These are phyloP conservation scores for Pythium rishiriense DNA, from an alignment of 352 stramenopile species.

Conservation along the genomic window DNA sequence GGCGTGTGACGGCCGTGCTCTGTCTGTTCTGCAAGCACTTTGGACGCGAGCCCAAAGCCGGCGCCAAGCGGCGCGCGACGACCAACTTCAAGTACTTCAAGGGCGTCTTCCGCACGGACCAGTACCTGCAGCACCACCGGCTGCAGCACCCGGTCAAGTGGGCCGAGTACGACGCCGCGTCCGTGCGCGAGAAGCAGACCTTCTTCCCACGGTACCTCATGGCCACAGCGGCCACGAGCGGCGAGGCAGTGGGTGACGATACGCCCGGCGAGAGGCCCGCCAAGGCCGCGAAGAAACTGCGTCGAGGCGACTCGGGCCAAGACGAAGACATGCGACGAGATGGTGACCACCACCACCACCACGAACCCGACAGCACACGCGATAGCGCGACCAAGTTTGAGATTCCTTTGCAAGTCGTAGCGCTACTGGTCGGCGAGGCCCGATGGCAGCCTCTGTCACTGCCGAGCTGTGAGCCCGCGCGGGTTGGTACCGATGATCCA, in stretches of 20 bases:
- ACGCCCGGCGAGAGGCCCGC: not conserved
- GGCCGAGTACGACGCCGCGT: constrained; percentile 43
- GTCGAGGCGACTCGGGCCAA: not conserved
- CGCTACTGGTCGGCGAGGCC: not conserved
- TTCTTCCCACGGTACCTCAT: constrained; percentile 47
- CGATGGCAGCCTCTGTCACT: not conserved
- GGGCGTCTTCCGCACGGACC: constrained; percentile 61
- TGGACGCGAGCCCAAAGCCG: constrained; percentile 51
- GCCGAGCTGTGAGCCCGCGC: not conserved
- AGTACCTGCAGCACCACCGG: constrained; percentile 72
- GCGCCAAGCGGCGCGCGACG: constrained; percentile 54
- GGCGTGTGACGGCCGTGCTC: constrained; percentile 47
- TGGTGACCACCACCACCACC: not conserved
- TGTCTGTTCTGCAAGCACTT: constrained; percentile 73
- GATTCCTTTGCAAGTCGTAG: not conserved
- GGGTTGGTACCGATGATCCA: no score
- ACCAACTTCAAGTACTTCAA: constrained; percentile 75
- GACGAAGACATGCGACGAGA: not conserved
- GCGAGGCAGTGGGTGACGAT: not conserved
- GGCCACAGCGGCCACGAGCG: not conserved
- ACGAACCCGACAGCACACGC: no score
- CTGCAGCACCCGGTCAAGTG: constrained; percentile 53
- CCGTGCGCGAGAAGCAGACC: constrained; percentile 39
- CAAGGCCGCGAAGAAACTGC: not conserved
- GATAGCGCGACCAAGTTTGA: not conserved